These are phyloP conservation scores for Caloboletus firmus DNA, from an alignment of 1,284 basidiomycete genomes.

Conservation along the genomic window DNA sequence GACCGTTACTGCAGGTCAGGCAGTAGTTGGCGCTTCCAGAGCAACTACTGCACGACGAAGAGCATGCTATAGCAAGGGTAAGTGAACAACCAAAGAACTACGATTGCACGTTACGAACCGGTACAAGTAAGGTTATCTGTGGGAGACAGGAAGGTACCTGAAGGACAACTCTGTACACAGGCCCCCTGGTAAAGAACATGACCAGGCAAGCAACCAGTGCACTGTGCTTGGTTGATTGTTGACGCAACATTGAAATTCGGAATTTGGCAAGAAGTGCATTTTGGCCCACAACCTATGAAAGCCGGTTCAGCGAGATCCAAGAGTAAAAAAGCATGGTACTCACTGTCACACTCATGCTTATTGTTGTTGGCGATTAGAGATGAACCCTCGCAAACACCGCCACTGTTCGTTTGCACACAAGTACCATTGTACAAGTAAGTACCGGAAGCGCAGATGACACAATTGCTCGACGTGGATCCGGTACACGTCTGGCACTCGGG, in stretches of 20 bases:
- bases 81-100: conserved; percentile 17
- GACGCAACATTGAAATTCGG: conserved; percentile 68
- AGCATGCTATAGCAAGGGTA: conserved; percentile 54
- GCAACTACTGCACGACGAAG: conserved; percentile 71
- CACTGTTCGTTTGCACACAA: conserved; percentile 62
- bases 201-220: conserved; percentile 75
- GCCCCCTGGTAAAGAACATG: conserved; percentile 66
- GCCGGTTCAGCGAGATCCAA: not conserved
- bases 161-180: conserved; percentile 68
- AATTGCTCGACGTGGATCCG: conserved; percentile 67
- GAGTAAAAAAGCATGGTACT: conserved; percentile 33
- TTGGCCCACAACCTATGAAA: conserved; percentile 65
- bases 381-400: conserved; percentile 71
- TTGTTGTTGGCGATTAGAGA: conserved; percentile 76
- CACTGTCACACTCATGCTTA: conserved; percentile 78
- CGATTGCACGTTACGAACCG: conserved; percentile 40
- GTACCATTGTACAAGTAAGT: conserved; percentile 60
- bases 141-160: conserved; percentile 68
- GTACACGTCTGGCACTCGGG: conserved; percentile 68
- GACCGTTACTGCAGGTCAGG: conserved; percentile 62
- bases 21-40: conserved; percentile 66
- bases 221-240: conserved; percentile 63
- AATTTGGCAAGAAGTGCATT: conserved; percentile 75
- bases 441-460: conserved; percentile 62
- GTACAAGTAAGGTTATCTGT: conserved; percentile 70